A percentile compares a stretch with the other conserved stretches of the same genome.
Evolutionary conservation across 2,329 filamentous ascomycete genomes (phyloP).

Genomic region (Fusarium proliferatum): DNA sequence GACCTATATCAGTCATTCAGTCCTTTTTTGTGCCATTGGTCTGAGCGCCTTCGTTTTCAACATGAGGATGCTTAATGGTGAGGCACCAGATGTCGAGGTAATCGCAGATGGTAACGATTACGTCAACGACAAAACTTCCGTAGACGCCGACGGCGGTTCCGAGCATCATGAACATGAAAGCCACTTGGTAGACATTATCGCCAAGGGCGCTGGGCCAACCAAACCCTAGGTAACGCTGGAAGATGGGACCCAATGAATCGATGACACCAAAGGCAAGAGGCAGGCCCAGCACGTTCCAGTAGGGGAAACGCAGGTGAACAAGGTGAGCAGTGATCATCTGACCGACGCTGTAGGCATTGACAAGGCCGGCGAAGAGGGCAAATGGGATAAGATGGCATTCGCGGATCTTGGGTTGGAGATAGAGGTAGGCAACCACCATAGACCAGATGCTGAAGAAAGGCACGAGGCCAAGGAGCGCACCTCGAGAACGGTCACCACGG

Average conservation of each 20-base stretch:
- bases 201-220: constrained; percentile 84
- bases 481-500: constrained; percentile 76
- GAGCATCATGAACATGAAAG: constrained; percentile 89
- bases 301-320: constrained; percentile 87
- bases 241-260: constrained; percentile 80
- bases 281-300: constrained; percentile 84
- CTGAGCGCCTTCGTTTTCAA: constrained; percentile 52
- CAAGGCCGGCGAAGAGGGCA: constrained; percentile 84
- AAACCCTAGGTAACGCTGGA: constrained; percentile 68
- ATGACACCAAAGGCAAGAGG: constrained; percentile 82
- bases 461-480: constrained; percentile 82
- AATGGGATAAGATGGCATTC: constrained; percentile 89
- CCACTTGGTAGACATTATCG: constrained; percentile 84
- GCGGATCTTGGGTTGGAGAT: constrained; percentile 85
- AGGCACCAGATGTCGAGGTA: constrained; percentile 98
- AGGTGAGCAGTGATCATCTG: constrained; percentile 96
- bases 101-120: constrained; percentile 97
- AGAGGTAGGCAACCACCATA: constrained; percentile 81
- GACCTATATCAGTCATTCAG: constrained; percentile 18
- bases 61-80: constrained; percentile 88
- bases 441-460: constrained; percentile 85
- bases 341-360: constrained; percentile 95
- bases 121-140: constrained; percentile 95
- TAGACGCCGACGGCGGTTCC: constrained; percentile 91
- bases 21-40: constrained; percentile 55